Base-by-base conservation (phyloP, 2,329 filamentous ascomycete genomes). In the Epichloe gansuensis region DNA sequence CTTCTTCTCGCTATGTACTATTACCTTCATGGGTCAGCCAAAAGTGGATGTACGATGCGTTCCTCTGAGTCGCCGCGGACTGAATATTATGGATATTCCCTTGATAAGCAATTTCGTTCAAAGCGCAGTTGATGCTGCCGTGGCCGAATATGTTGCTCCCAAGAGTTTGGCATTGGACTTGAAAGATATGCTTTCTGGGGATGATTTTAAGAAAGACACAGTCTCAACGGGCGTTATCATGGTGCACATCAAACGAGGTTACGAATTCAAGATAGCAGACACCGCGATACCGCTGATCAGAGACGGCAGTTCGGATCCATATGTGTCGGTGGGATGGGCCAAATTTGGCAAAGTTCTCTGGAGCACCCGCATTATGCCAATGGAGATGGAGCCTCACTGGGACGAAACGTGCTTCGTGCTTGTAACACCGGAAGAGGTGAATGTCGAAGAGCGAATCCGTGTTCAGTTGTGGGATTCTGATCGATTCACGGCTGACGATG, bases 171-270 rank as follows among this genome's bases (percentile, higher is more conserved):
- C 85, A 0, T 70, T 89, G 5, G 82, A 89, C 62, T 69, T 90
- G 37, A 86, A 88, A 63, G 83, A 87, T 55, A 88, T 88, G 82
- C 75, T 90, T 12, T 76, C 86, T 7, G 86, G 86, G 4, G 85
- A 88, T 54, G 85, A 89, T 60, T 88, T 85, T 70, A 89, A 88
- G 66, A 88, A 88, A 62, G 84, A 89, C 56, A 87, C 85, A 0
- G 67, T 69, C 34, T 75, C 80, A 2, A 74, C 78, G 35, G 85
- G 86, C 17, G 75, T 88, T 1, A 63, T 90, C 1, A 74, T 85
- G 57, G 74, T 88, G 9, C 76, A 76, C 44, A 82, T 89, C 63
- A 82, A 82, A 61, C 73, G 76, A 25, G 86, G 84, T 0, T 78
- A 76, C 43, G 83, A 80, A 38, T 88, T 89, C 70, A 88, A 86